Percentiles rank a stretch among this genome's conserved stretches.
These are phyloP conservation scores for Chenopodium album DNA, from an alignment of 148 eudicot species.

Conservation along the genomic window DNA sequence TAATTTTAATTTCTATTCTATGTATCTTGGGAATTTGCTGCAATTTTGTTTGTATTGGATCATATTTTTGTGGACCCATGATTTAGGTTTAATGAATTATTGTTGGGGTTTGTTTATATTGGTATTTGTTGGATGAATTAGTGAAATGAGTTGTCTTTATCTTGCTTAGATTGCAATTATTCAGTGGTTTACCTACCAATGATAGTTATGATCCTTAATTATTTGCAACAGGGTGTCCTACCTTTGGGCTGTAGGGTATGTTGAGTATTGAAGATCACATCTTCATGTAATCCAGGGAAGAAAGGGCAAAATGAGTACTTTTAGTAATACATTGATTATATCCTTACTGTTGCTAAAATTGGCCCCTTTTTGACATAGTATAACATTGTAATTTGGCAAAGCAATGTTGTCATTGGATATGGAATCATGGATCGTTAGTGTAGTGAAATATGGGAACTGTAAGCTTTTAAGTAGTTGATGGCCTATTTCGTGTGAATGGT, in stretches of 20 bases:
- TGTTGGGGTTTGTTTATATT: conserved; percentile 15
- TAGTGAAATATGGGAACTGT: neutral
- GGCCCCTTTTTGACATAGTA: neutral
- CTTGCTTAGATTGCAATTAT: conserved; percentile 27
- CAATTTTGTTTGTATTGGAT: conserved; percentile 10
- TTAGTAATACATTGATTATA: no score
- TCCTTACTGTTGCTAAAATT: neutral
- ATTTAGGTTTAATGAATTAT: conserved; percentile 5
- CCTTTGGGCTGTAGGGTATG: conserved; percentile 6
- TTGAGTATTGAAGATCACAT: conserved; percentile 8
- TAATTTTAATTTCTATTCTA: neutral
- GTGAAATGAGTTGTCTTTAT: conserved; percentile 18
- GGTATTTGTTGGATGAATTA: conserved; percentile 14
- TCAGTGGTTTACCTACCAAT: conserved; percentile 12
- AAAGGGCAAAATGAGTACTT: neutral
- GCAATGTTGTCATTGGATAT: neutral
- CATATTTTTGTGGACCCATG: conserved; percentile 12
- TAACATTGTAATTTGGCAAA: neutral
- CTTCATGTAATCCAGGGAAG: neutral
- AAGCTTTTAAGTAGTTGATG: neutral
- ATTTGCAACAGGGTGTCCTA: neutral
- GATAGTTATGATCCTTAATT: neutral
- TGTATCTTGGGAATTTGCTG: neutral
- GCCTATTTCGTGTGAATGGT: conserved; percentile 1
- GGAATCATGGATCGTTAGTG: neutral